Evolutionary conservation across 306 rosid species (phyloP), one percentile per base, ranked within the genome.

Genomic region (Prunus armeniaca): DNA sequence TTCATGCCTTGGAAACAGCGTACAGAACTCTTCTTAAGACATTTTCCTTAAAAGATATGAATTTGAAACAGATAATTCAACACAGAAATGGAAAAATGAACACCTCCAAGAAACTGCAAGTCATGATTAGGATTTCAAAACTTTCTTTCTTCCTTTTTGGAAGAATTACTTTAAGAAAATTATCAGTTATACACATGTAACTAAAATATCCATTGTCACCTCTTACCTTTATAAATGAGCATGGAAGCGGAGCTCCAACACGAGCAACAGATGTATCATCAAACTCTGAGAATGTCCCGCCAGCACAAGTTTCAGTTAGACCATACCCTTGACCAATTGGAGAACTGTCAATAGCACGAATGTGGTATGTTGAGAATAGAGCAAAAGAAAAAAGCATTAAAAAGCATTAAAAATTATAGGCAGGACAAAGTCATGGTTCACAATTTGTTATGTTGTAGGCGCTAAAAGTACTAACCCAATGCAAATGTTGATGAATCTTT

Each of bases 251-350:
- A 72, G 99, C 96, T 82, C 99, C 98, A 80, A 92, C 99, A 32
- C 97, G 96, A 72, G 93, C 97, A 72, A 91, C 99, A 32, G 93
- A 85, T 67, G 88, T 86, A 85, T 95, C 99, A 47, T 89, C 99
- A 3, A 89, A 84, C 85, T 95, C 99, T 15, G 96, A 90, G 84
- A 95, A 92, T 64, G 97, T 84, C 52, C 96, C 97, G 10, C 98
- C 98, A 73, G 96, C 99, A 78, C 93, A 89, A 70, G 99, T 95
- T 82, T 95, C 97, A 22, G 97, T 95, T 80, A 95, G 99, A 78
- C 99, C 99, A 83, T 95, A 95, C 47, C 96, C 99, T 91, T 92
- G 99, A 60, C 97, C 96, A 67, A 95, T 95, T 62, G 97, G 89
- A 82, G 93, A 82, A 83, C 99, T 95, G 96, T 61, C 80, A 74